Conservation (phyloP, 1,139 yeast species). For the Scheffersomyces cryptocercus region DNA sequence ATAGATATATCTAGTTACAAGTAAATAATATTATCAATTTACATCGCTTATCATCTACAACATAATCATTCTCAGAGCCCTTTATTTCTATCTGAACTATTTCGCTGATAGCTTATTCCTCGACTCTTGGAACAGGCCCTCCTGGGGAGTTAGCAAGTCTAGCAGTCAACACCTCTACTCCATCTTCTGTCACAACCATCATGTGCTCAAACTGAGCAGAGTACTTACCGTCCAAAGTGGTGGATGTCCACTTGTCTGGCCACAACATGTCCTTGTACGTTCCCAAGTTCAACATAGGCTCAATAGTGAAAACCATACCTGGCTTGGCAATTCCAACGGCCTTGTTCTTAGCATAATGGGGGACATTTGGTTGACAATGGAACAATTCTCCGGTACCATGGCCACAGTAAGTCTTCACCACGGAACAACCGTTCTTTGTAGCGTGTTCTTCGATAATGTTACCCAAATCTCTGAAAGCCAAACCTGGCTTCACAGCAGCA, state of each 20-base stretch:
- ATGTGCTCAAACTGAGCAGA: conserved; percentile 98
- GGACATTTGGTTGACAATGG: conserved; percentile 92
- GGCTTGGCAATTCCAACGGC: conserved; percentile 93
- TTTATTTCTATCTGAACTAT: conserved; percentile 9
- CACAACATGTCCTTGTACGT: conserved; percentile 77
- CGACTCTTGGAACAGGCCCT: conserved; percentile 70
- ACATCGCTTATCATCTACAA: too few species aligned
- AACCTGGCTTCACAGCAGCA: conserved; percentile 85
- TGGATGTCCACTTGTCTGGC: conserved; percentile 99
- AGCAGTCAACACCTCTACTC: conserved; percentile 89
- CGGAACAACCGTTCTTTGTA: conserved; percentile 72
- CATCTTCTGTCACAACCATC: conserved; percentile 86
- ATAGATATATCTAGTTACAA: too few species aligned
- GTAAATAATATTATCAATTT: too few species aligned
- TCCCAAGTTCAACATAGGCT: conserved; percentile 97
- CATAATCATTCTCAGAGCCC: too few species aligned
- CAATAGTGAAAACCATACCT: conserved; percentile 96
- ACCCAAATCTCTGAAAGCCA: conserved; percentile 84
- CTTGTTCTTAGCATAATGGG: conserved; percentile 93
- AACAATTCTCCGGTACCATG: conserved; percentile 89
- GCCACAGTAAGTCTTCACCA: conserved; percentile 89
- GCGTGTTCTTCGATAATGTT: conserved; percentile 89
- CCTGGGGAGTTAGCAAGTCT: conserved; percentile 35
- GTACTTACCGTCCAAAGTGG: conserved; percentile 81
- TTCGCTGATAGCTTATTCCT: conserved; percentile 4